phyloP scores from a whole-genome alignment of 2,329 filamentous ascomycete genomes.

The Dothiorella sarmentorum region DNA sequence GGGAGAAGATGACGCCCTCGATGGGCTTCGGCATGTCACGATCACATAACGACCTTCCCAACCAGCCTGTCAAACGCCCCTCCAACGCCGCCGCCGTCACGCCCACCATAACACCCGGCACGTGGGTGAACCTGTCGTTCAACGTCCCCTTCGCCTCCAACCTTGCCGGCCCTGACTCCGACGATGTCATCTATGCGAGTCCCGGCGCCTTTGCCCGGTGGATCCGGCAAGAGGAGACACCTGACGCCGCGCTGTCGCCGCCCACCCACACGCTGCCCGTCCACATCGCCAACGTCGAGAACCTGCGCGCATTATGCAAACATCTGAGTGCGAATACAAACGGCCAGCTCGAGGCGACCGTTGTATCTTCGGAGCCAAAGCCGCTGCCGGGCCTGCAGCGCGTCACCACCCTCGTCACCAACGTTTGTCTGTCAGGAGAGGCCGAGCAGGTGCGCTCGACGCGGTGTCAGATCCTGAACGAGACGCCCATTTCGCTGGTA shows the following conservation, averaged over 20 bases:
- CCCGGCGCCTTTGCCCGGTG: constrained; percentile 83
- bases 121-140: constrained; percentile 88
- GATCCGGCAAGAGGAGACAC: constrained; percentile 86
- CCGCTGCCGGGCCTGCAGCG: constrained; percentile 51
- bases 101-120: constrained; percentile 68
- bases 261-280: constrained; percentile 89
- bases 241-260: constrained; percentile 61
- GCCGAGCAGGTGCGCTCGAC: constrained; percentile 86
- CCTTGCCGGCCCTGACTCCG: constrained; percentile 84
- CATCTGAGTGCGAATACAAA: constrained; percentile 67
- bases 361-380: constrained; percentile 77
- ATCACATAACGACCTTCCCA: constrained; percentile 54
- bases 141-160: constrained; percentile 95
- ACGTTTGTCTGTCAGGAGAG: constrained; percentile 85
- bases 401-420: constrained; percentile 60
- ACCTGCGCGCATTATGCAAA: constrained; percentile 73
- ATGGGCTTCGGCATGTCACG: constrained; percentile 61
- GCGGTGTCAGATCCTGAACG: constrained; percentile 83
- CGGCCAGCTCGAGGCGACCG: constrained; percentile 72
- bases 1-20: constrained; percentile 63
- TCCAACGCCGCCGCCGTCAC: constrained; percentile 45
- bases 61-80: constrained; percentile 55
- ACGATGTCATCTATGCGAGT: constrained; percentile 92
- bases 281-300: constrained; percentile 80
- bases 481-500: constrained; percentile 88